These are phyloP conservation scores for Dendrostoma leiphaemia DNA, from an alignment of 2,329 filamentous ascomycete species.

Conservation along the genomic window DNA sequence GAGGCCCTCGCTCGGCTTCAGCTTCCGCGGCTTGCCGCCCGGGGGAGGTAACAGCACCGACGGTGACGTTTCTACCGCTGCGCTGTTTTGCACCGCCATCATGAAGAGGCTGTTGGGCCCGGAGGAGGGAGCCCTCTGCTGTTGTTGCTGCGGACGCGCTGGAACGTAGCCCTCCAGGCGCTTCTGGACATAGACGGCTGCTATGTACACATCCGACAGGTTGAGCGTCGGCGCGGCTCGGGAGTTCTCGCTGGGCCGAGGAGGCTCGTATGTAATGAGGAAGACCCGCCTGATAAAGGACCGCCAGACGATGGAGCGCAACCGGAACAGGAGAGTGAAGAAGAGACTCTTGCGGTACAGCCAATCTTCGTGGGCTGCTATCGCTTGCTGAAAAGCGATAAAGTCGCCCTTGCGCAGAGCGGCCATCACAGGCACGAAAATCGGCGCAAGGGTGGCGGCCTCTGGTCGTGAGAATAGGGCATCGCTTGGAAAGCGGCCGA, in stretches of 20 bases:
- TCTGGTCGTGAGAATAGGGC: constrained; percentile 68
- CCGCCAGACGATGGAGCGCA: constrained; percentile 82
- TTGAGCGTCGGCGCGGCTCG: constrained; percentile 73
- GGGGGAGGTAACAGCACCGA: constrained; percentile 49
- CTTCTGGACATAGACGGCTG: constrained; percentile 64
- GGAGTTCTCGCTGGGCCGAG: constrained; percentile 49
- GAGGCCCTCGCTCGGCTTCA: constrained; percentile 57
- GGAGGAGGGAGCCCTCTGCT: constrained; percentile 31
- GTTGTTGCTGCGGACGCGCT: constrained; percentile 28
- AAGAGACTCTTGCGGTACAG: constrained; percentile 74
- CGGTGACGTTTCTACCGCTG: constrained; percentile 24
- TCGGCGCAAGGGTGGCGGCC: constrained; percentile 58
- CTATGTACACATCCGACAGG: constrained; percentile 63
- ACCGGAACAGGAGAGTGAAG: constrained; percentile 71
- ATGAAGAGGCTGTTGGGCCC: constrained; percentile 52
- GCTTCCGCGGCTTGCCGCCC: constrained; percentile 43
- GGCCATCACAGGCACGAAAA: constrained; percentile 71
- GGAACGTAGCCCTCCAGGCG: constrained; percentile 58
- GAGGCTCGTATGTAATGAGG: constrained; percentile 69
- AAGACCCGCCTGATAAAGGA: constrained; percentile 77
- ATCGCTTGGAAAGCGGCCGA: constrained; percentile 76
- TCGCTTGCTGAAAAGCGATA: constrained; percentile 66
- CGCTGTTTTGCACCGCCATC: constrained; percentile 47
- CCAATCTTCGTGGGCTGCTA: constrained; percentile 66
- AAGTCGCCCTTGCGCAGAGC: constrained; percentile 76